Evolutionary conservation across 768 basidiomycete genomes (phyloP), one percentile per base, ranked within the genome.

Genomic region (Phanerodontia chrysosporium): DNA sequence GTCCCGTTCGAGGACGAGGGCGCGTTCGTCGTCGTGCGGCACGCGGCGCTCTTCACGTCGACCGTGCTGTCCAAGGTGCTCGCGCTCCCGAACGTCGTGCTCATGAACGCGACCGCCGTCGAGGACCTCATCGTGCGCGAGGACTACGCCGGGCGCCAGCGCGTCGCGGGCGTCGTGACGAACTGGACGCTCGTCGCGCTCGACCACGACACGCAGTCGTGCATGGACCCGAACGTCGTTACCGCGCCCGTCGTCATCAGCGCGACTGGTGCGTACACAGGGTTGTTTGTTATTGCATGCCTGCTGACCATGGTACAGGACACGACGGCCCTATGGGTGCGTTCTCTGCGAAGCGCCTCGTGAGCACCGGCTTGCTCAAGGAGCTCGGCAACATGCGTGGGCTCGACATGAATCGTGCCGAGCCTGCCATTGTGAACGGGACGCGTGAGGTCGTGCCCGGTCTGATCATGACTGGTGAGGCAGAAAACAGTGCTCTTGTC

Each of bases 1-100:
- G 82, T 92, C 22, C 81, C 84, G 1, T 90, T 84, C 70, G 89
- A 91, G 63, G 90, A 90, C 68, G 89, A 90, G 69, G 89, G 88
- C 56, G 61, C 78, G 28, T 90, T 85, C 67, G 87, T 90, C 61
- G 84, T 92, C 61, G 89, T 92, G 64, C 89, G 89, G 69, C 89
- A 91, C 64, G 88, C 89, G 0, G 89, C 89, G 0, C 76, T 91
- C 60, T 91, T 91, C 78, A 92, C 89, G 1, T 84, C 87, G 14
- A 90, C 89, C 1, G 71, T 90, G 48, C 75, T 92, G 36, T 85
- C 86, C 58, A 81, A 82, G 49, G 86, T 89, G 56, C 81, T 90
- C 59, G 78, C 84, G 13, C 73, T 85, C 64, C 84, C 85, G 16
- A 90, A 90, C 64, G 85, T 90, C 51, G 82, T 86, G 30, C 71